Base-by-base conservation (phyloP, 805 yeast species). In the Wickerhamiella vanderwaltii region DNA sequence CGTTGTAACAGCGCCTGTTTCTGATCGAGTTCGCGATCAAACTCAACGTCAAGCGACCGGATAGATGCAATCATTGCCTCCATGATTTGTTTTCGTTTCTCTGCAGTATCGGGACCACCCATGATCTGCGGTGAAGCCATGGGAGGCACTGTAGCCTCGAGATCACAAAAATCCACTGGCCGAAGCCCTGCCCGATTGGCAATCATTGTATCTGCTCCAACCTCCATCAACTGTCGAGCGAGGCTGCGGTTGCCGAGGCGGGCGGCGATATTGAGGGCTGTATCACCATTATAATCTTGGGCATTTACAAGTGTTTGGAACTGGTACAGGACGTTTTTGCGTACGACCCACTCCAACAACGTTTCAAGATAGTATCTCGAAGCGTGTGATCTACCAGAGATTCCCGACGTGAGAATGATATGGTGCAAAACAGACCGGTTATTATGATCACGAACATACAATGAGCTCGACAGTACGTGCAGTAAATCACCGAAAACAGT, bases 251-350 rank as follows among this genome's bases (percentile, higher is more conserved):
- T 81, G 6, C 94, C 94, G 19, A 91, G 73, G 51, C 93, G 72
- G 0, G 96, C 91, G 0, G 94, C 93, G 43, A 91, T 82, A 56
- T 87, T 94, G 46, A 91, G 66, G 36, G 95, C 87, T 0, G 98
- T 91, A 57, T 91, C 95, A 19, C 98, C 98, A 53, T 87, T 87
- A 42, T 75, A 67, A 62, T 91, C 98, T 48, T 79, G 83, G n/a
- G 81, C 80, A 57, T 91, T 88, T 41, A 88, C 78, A 51, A 91
- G 72, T 36, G 76, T 73, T 13, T 71, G 65, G 49, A 79, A 74
- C 54, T 70, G 65, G 9, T 72, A 69, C 19, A 81, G 62, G 13
- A 66, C 63, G 30, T 71, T 66, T 20, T 65, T 60, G 12, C 72
- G 65, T 12, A 81, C 87, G 18, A 82, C 74, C 87, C 88, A 82